phyloP scores from a whole-genome alignment of 2,329 filamentous ascomycete species.

The Trichoderma sp. region DNA sequence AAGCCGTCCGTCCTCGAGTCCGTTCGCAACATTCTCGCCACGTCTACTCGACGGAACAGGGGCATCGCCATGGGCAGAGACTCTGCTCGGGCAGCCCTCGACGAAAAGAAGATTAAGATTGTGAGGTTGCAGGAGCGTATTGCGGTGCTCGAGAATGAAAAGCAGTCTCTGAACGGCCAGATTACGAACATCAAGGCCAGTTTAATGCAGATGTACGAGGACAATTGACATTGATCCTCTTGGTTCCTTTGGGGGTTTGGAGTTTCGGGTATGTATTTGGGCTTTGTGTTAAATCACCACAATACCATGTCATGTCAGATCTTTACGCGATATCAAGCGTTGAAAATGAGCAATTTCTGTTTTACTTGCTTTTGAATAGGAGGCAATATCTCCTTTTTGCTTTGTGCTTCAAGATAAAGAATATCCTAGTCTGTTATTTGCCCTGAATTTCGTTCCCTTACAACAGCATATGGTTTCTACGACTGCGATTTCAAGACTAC shows the following conservation, averaged over 20 bases:
- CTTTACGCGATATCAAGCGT: background rate
- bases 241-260: background rate
- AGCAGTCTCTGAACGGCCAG: conserved; percentile 31
- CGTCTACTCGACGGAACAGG: conserved; percentile 55
- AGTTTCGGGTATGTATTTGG: background rate
- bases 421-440: background rate
- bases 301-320: background rate
- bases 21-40: conserved; percentile 48
- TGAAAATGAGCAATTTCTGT: background rate
- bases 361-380: background rate
- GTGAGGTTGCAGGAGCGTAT: conserved; percentile 38
- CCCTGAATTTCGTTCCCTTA: background rate
- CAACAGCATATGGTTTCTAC: background rate
- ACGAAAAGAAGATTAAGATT: conserved; percentile 55
- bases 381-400: background rate
- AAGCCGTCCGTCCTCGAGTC: conserved; percentile 35
- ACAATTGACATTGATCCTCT: conserved; percentile 24
- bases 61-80: conserved; percentile 66
- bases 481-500: background rate
- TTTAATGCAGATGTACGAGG: conserved; percentile 38
- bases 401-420: background rate
- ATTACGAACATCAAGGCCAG: conserved; percentile 39
- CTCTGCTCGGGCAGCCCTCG: conserved; percentile 58
- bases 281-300: background rate
- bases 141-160: conserved; percentile 39